Evolutionary conservation across 306 rosid genomes (phyloP).

Genomic region (Sphenostylis stenocarpa): DNA sequence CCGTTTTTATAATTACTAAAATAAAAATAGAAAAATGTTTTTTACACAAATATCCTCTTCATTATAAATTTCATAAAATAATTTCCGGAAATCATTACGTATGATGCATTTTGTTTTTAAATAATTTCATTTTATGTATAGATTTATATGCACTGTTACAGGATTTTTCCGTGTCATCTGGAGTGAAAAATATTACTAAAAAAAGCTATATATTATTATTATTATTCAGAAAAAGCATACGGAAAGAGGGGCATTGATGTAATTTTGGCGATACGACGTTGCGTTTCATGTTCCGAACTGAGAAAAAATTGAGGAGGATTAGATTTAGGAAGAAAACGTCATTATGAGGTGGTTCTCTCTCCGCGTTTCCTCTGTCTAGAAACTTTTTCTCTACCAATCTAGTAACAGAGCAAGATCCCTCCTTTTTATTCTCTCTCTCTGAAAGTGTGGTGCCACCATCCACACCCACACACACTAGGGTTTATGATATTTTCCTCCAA

Average conservation of each 20-base stretch:
- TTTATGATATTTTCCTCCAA: conserved; percentile 44
- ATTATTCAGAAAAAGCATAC: neutral
- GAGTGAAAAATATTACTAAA: too few species aligned
- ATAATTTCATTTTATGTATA: too few species aligned
- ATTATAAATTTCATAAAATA: neutral
- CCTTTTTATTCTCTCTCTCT: neutral
- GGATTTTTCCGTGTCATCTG: too few species aligned
- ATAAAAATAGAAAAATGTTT: neutral
- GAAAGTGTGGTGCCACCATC: neutral
- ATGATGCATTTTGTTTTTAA: too few species aligned
- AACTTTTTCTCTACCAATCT: conserved; percentile 49
- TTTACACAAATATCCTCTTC: neutral
- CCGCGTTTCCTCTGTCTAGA: conserved; percentile 48
- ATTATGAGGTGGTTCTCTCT: conserved; percentile 30
- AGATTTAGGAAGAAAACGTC: conserved; percentile 44
- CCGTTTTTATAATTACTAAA: neutral
- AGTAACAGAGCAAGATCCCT: conserved; percentile 38
- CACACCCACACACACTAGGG: conserved; percentile 32
- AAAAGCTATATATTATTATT: too few species aligned
- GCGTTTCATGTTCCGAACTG: neutral
- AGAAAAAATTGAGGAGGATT: neutral
- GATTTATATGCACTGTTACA: too few species aligned
- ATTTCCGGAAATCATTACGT: neutral
- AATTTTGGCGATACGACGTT: neutral
- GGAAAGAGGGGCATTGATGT: neutral